These are phyloP conservation scores for Emericellopsis cladophorae DNA, from an alignment of 2,329 filamentous ascomycete species.

Conservation along the genomic window DNA sequence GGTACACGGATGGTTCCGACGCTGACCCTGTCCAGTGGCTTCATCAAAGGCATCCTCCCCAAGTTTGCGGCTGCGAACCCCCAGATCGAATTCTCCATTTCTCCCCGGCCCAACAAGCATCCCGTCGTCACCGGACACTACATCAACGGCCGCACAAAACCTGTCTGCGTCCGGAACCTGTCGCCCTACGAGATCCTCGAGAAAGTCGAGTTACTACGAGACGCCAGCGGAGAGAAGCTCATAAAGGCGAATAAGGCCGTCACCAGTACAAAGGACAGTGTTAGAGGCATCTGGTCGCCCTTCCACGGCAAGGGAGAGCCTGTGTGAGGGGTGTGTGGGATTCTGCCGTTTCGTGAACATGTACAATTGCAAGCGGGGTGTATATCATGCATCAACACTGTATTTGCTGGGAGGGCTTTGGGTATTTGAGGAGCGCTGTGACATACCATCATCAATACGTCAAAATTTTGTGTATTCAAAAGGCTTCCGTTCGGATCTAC, in stretches of 20 bases:
- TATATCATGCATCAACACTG: neutral
- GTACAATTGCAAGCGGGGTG: neutral
- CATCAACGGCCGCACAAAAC: conserved; percentile 78
- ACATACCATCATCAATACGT: neutral
- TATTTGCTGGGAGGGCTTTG: neutral
- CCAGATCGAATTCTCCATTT: conserved; percentile 82
- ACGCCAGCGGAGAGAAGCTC: conserved; percentile 65
- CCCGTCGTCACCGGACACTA: conserved; percentile 83
- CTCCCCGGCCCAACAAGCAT: conserved; percentile 79
- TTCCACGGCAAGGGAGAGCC: conserved; percentile 49
- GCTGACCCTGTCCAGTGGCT: conserved; percentile 43
- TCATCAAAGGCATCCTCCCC: conserved; percentile 66
- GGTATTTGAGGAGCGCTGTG: neutral
- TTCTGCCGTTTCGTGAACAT: neutral
- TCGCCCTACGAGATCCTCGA: conserved; percentile 67
- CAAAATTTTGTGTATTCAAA: neutral
- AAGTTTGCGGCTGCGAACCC: conserved; percentile 73
- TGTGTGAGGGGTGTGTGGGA: conserved; percentile 24
- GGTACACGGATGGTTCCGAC: neutral
- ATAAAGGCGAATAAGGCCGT: conserved; percentile 51
- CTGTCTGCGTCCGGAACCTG: conserved; percentile 81
- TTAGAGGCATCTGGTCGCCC: conserved; percentile 59
- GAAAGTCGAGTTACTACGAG: conserved; percentile 62
- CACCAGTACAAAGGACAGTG: conserved; percentile 49
- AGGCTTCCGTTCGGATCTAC: neutral